Conservation (phyloP, 2,329 filamentous ascomycete species). For the Trichoderma breve region DNA sequence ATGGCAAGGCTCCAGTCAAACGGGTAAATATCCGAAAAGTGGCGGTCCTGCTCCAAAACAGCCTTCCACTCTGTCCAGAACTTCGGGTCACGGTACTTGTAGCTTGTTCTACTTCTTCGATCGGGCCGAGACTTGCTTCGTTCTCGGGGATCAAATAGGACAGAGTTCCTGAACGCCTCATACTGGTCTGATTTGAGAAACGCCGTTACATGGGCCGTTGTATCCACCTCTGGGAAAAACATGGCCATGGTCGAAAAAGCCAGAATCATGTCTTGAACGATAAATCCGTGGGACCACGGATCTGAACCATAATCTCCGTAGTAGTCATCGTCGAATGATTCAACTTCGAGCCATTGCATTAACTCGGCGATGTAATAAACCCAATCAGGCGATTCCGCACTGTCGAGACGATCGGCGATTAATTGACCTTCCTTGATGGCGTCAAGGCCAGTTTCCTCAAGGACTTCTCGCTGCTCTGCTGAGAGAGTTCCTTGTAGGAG, state of each 20-base stretch:
- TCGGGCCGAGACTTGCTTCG: slow-evolving; percentile 26
- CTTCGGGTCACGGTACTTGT: slow-evolving; percentile 24
- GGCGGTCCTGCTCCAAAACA: slow-evolving; percentile 15
- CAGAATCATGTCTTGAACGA: slow-evolving; percentile 27
- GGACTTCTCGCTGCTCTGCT: slow-evolving; percentile 7
- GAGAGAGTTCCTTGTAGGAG: slow-evolving; percentile 6
- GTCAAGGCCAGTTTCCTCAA: not conserved
- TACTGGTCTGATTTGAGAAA: slow-evolving; percentile 24
- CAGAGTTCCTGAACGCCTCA: slow-evolving; percentile 23
- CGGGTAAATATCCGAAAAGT: slow-evolving; percentile 27
- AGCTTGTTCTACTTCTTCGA: slow-evolving; percentile 27
- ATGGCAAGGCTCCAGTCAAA: slow-evolving; percentile 31
- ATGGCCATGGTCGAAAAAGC: slow-evolving; percentile 29
- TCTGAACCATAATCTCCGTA: slow-evolving; percentile 17
- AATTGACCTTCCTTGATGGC: not conserved
- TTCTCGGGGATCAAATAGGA: slow-evolving; percentile 26
- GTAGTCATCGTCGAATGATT: slow-evolving; percentile 24
- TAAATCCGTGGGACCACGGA: slow-evolving; percentile 30
- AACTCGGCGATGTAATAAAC: slow-evolving; percentile 27
- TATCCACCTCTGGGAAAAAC: slow-evolving; percentile 27
- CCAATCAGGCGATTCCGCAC: slow-evolving; percentile 25
- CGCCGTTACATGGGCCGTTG: slow-evolving; percentile 20
- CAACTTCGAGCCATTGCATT: slow-evolving; percentile 27
- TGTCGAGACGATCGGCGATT: slow-evolving; percentile 12
- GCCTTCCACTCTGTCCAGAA: slow-evolving; percentile 29